phyloP scores from a whole-genome alignment of 2,329 filamentous ascomycete genomes.

The Teratosphaeria destructans region DNA sequence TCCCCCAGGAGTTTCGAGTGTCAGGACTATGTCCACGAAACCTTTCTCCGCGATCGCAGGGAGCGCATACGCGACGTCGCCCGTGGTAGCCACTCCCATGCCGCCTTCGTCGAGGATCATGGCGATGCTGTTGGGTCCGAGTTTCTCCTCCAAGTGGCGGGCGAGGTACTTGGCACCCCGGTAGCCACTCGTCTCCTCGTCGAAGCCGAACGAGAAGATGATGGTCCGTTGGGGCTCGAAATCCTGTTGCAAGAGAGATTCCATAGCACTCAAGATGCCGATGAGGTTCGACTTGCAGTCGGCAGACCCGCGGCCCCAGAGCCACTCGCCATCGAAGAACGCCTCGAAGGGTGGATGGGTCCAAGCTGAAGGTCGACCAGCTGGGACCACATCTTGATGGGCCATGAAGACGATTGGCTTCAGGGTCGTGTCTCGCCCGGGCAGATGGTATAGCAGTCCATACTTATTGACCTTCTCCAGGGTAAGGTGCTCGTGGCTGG shows the following conservation, averaged over 20 bases:
- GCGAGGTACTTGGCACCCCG: conserved; percentile 34
- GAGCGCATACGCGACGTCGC: conserved; percentile 42
- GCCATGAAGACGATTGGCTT: conserved; percentile 52
- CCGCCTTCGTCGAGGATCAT: conserved; percentile 51
- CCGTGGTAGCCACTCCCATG: conserved; percentile 32
- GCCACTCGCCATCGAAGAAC: conserved; percentile 45
- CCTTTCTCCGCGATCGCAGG: conserved; percentile 29
- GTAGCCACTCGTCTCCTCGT: conserved; percentile 48
- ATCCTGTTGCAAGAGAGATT: conserved; percentile 42
- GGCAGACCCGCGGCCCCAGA: conserved; percentile 51
- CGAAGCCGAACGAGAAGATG: conserved; percentile 52
- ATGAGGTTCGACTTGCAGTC: conserved; percentile 55
- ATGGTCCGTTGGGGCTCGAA: conserved; percentile 47
- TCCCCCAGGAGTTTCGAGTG: not conserved
- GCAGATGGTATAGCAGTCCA: conserved; percentile 49
- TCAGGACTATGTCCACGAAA: not conserved
- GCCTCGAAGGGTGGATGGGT: conserved; percentile 52
- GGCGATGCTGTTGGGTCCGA: conserved; percentile 33
- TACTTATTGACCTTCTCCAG: conserved; percentile 50
- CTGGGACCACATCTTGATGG: conserved; percentile 56
- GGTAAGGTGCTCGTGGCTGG: conserved; percentile 29
- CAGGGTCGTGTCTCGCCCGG: conserved; percentile 39
- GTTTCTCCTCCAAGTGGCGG: not conserved
- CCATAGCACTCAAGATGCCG: conserved; percentile 45
- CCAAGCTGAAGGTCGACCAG: conserved; percentile 46